phyloP scores from a whole-genome alignment of 176 grass and related monocot species.

The Oryza meyeriana region DNA sequence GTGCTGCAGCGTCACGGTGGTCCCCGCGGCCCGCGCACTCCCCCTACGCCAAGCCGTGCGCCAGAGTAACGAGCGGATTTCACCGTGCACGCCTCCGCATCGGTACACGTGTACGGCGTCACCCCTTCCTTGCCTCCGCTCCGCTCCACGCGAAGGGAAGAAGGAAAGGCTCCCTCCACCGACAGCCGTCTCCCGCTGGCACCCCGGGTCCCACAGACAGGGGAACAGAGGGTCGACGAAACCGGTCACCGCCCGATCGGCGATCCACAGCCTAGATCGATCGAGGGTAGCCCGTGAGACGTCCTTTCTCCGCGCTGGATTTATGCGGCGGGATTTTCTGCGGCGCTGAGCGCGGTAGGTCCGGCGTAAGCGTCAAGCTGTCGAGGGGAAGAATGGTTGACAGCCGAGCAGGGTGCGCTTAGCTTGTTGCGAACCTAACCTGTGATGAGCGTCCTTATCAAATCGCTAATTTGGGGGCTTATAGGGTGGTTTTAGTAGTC shows the following conservation, averaged over 20 bases:
- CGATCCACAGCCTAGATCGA: background rate
- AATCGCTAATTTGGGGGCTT: too few relatives aligned
- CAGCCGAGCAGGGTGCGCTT: too few relatives aligned
- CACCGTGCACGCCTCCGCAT: background rate
- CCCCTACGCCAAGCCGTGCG: too few relatives aligned
- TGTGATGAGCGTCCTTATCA: too few relatives aligned
- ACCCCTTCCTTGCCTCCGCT: background rate
- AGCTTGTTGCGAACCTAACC: too few relatives aligned
- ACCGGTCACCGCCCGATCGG: background rate
- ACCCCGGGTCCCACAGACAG: too few relatives aligned
- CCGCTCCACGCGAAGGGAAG: background rate
- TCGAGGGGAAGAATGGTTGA: too few relatives aligned
- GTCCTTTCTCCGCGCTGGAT: background rate
- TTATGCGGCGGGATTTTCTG: background rate
- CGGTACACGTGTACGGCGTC: background rate
- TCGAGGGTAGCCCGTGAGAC: background rate
- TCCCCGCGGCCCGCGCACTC: background rate
- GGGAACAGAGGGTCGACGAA: background rate
- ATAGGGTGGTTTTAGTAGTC: too few relatives aligned
- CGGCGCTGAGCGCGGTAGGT: background rate
- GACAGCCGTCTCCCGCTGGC: background rate
- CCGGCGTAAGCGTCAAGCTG: background rate
- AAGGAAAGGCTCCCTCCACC: background rate
- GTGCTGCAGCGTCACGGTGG: background rate
- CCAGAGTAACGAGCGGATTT: background rate